A percentile compares a stretch with the other conserved stretches of the same genome.
phyloP scores from a whole-genome alignment of 768 basidiomycete genomes.

The Psilocybe tampanensis region DNA sequence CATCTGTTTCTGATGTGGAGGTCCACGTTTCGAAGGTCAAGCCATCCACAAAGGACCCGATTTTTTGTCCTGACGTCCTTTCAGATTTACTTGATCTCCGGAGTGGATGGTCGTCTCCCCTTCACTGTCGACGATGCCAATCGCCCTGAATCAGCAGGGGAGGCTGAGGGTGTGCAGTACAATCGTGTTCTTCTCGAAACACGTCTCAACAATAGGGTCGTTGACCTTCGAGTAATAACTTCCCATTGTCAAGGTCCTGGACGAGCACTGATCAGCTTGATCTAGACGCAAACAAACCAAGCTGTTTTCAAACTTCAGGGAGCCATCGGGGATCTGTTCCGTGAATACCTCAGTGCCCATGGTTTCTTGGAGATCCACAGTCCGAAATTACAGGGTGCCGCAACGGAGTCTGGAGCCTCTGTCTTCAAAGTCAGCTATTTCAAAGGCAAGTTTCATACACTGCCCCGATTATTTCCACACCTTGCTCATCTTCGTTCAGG shows the following conservation, averaged over 20 bases:
- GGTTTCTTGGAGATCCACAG: conserved; percentile 96
- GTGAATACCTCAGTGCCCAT: conserved; percentile 70
- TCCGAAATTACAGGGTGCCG: conserved; percentile 95
- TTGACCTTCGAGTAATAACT: conserved; percentile 82
- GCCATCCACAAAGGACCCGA: conserved; percentile 1
- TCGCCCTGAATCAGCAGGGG: conserved; percentile 62
- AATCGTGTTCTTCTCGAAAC: conserved; percentile 90
- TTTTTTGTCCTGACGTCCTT: conserved; percentile 1
- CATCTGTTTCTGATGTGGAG: conserved; percentile 85
- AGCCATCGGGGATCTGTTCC: conserved; percentile 87
- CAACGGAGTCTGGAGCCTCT: conserved; percentile 94
- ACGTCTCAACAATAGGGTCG: conserved; percentile 89
- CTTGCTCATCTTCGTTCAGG: conserved; percentile 45
- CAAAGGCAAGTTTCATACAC: conserved; percentile 62
- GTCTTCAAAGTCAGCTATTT: conserved; percentile 99
- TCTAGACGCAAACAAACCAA: conserved; percentile 91
- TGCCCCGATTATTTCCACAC: neutral
- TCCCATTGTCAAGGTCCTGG: neutral
- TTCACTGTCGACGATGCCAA: conserved; percentile 94
- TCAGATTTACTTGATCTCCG: conserved; percentile 82
- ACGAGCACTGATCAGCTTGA: conserved; percentile 4
- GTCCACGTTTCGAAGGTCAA: conserved; percentile 80
- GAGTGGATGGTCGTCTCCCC: conserved; percentile 77
- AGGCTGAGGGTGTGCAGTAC: conserved; percentile 52
- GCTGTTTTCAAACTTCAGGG: conserved; percentile 93